Evolutionary conservation across 495 filamentous ascomycete species (phyloP), one percentile per base, ranked within the genome.

Genomic region (Aspergillus diversus): DNA sequence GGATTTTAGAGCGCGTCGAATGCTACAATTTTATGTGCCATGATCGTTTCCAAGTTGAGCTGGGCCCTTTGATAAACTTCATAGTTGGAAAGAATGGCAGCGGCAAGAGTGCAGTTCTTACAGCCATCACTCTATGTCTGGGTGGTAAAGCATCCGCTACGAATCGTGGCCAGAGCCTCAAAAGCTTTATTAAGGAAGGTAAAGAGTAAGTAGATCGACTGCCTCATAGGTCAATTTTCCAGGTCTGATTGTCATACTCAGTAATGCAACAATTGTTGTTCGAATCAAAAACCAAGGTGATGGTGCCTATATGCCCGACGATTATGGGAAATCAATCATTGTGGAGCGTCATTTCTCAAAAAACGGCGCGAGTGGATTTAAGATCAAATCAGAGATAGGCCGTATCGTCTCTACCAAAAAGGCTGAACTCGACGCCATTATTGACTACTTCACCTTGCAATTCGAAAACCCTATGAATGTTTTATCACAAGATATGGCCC

Each of bases 21-120:
- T 96, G 91, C 73, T 86, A 88, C 61, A 97, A 97, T 70, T 96
- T 96, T 72, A 97, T 98, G 95, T 97, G 94, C 69, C 95, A 99
- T 69, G 77, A 82, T 16, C 87, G 87, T 61, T 86, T 98, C 15
- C 83, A 88, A 57, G 89, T 96, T 52, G 84, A 89, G 43, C 80
- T 99, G 16, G 94, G 95, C 0, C 94, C 95, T 0, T 82, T 97
- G 5, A 95, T 98, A 66, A 99, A 98, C 73, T 99, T 98, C 75
- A 92, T 99, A 55, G 92, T 97, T 58, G 95, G 95, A 4, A 92
- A 96, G 70, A 99, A 99, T 73, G 95, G 95, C 46, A 98, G 95
- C 69, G 95, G 95, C n/a, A 99, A 99, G 78, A 97, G 94, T 72
- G 95, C 95, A 27, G 88, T 98, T 21, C 77, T 99, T n/a, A 97